phyloP scores from a whole-genome alignment of 768 basidiomycete species.

The Pleurotus eryngii region DNA sequence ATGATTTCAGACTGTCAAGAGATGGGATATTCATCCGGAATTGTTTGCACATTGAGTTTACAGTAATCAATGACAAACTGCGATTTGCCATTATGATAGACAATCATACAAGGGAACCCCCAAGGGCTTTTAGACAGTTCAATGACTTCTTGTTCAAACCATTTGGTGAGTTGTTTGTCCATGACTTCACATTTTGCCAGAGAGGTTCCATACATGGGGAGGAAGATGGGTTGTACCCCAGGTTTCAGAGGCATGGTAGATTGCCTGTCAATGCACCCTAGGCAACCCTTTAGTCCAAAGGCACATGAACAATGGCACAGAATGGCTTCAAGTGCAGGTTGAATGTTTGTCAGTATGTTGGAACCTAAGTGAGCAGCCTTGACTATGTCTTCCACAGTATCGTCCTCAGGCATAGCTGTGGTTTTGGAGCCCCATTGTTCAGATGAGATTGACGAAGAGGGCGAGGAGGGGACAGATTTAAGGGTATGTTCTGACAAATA shows the following conservation, averaged over 20 bases:
- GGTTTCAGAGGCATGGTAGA: constrained; percentile 21
- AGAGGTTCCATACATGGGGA: constrained; percentile 21
- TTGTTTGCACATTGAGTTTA: not conserved
- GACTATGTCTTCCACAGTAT: too few relatives aligned
- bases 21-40: constrained; percentile 20
- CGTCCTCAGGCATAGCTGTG: too few relatives aligned
- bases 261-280: constrained; percentile 21
- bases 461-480: too few relatives aligned
- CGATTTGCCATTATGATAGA: constrained; percentile 33
- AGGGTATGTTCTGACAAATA: too few relatives aligned
- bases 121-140: constrained; percentile 38
- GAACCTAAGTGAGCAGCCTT: too few relatives aligned
- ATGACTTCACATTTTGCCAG: constrained; percentile 27
- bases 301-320: constrained; percentile 15
- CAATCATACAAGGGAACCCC: constrained; percentile 28
- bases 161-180: constrained; percentile 24
- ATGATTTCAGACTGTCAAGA: constrained; percentile 22
- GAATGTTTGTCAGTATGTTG: not conserved
- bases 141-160: constrained; percentile 33
- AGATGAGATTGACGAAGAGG: too few relatives aligned
- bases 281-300: constrained; percentile 27
- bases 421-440: too few relatives aligned
- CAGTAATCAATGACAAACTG: constrained; percentile 30
- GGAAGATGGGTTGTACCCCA: constrained; percentile 22
- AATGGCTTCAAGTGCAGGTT: constrained; percentile 12